Evolutionary conservation across 257 asterid species (phyloP).

Genomic region (Solanum sparsipilum): DNA sequence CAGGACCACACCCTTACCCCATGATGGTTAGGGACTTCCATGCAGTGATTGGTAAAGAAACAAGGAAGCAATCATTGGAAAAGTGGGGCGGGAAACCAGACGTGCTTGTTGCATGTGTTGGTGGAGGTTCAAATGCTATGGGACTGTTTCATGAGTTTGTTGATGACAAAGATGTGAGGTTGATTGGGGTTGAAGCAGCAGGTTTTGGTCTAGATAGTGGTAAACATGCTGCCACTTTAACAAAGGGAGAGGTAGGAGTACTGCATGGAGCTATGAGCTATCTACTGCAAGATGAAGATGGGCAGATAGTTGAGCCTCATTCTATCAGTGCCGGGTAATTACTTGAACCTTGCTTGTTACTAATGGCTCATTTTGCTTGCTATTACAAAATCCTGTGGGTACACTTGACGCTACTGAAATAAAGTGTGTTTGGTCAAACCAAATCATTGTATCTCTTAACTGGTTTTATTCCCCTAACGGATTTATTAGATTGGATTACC

Average conservation of each 20-base stretch:
- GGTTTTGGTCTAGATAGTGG: constrained; percentile 92
- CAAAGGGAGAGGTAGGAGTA: constrained; percentile 89
- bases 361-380: neutral
- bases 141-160: constrained; percentile 89
- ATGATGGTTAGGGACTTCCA: constrained; percentile 96
- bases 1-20: constrained; percentile 95
- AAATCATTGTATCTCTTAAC: neutral
- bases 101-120: constrained; percentile 87
- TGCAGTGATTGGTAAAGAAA: constrained; percentile 91
- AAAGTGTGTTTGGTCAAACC: neutral
- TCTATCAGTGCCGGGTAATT: constrained; percentile 90
- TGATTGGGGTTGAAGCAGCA: constrained; percentile 94
- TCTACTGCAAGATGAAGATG: constrained; percentile 89
- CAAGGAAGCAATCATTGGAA: constrained; percentile 82
- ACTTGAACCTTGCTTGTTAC: neutral
- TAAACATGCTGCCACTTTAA: constrained; percentile 91
- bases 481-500: constrained; percentile 60
- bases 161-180: constrained; percentile 69
- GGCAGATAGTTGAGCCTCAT: constrained; percentile 91
- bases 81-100: constrained; percentile 92
- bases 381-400: neutral
- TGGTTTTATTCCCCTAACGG: neutral
- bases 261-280: constrained; percentile 97
- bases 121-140: constrained; percentile 97
- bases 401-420: neutral